These are phyloP conservation scores for Penicillium sp. DNA, from an alignment of 2,329 filamentous ascomycete genomes.

Conservation along the genomic window DNA sequence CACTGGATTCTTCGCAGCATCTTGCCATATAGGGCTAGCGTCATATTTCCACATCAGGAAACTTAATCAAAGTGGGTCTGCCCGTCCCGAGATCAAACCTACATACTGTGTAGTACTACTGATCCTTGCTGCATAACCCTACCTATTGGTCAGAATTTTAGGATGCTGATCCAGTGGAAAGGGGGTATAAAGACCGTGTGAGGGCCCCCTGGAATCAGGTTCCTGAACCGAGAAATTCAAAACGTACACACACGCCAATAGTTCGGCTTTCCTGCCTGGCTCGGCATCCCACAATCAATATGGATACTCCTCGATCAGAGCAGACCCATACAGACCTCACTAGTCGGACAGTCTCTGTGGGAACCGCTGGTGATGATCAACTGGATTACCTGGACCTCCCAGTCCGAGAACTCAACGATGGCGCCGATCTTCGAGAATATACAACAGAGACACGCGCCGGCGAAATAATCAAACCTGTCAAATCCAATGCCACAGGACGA, in stretches of 20 bases:
- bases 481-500: constrained; percentile 55
- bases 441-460: constrained; percentile 61
- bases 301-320: constrained; percentile 17
- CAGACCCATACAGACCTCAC: constrained; percentile 14
- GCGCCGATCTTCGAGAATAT: constrained; percentile 67
- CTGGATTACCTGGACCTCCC: constrained; percentile 59
- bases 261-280: not conserved
- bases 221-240: not conserved
- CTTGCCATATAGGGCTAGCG: constrained; percentile 20
- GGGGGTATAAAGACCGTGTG: constrained; percentile 15
- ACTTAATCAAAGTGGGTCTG: constrained; percentile 5
- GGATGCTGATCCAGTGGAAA: not conserved
- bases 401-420: constrained; percentile 61
- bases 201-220: not conserved
- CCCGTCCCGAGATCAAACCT: constrained; percentile 8
- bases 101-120: not conserved
- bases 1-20: constrained; percentile 10
- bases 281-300: constrained; percentile 5
- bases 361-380: constrained; percentile 17
- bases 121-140: constrained; percentile 4
- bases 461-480: constrained; percentile 57
- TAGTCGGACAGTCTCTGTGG: constrained; percentile 28
- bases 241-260: not conserved
- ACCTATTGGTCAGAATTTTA: not conserved
- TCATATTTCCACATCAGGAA: constrained; percentile 17